Percentiles rank a stretch among this genome's conserved stretches.
phyloP scores from a whole-genome alignment of 441 rosid species.

The California macrophylla region DNA sequence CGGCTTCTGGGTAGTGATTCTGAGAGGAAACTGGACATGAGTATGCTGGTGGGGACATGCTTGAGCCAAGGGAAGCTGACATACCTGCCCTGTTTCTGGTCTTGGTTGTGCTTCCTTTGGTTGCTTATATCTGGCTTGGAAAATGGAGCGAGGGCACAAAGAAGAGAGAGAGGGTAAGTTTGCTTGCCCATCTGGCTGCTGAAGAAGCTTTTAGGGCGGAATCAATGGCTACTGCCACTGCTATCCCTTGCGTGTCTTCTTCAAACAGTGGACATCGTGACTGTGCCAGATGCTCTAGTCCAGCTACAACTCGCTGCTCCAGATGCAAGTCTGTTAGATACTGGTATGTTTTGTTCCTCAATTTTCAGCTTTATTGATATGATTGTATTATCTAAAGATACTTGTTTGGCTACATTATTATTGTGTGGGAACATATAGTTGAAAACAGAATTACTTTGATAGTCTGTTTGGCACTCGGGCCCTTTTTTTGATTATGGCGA shows the following conservation, averaged over 20 bases:
- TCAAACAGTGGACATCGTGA: slow-evolving; percentile 35
- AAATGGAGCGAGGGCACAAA: slow-evolving; percentile 69
- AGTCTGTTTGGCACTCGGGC: no score
- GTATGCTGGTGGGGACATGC: slow-evolving; percentile 72
- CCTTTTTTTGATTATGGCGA: no score
- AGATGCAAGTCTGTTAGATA: slow-evolving; percentile 78
- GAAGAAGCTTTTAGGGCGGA: slow-evolving; percentile 68
- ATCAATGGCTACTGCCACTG: slow-evolving; percentile 32
- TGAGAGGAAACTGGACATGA: slow-evolving; percentile 51
- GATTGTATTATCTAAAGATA: neutral
- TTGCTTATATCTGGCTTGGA: slow-evolving; percentile 62
- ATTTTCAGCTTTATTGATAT: slow-evolving; percentile 4
- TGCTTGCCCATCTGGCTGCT: slow-evolving; percentile 64
- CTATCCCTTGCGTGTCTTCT: slow-evolving; percentile 30
- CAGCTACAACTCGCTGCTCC: slow-evolving; percentile 88
- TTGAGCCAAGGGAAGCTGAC: slow-evolving; percentile 85
- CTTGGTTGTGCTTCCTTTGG: slow-evolving; percentile 74
- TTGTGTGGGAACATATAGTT: neutral
- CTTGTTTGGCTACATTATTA: neutral
- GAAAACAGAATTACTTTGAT: no score
- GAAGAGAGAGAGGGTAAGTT: slow-evolving; percentile 47
- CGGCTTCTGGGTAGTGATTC: slow-evolving; percentile 19
- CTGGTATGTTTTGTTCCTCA: slow-evolving; percentile 39
- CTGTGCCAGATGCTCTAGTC: slow-evolving; percentile 64
- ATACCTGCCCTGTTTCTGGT: slow-evolving; percentile 62